Conservation (phyloP, 139 green algal genomes). For the Limnomonas spitsbergensis region DNA sequence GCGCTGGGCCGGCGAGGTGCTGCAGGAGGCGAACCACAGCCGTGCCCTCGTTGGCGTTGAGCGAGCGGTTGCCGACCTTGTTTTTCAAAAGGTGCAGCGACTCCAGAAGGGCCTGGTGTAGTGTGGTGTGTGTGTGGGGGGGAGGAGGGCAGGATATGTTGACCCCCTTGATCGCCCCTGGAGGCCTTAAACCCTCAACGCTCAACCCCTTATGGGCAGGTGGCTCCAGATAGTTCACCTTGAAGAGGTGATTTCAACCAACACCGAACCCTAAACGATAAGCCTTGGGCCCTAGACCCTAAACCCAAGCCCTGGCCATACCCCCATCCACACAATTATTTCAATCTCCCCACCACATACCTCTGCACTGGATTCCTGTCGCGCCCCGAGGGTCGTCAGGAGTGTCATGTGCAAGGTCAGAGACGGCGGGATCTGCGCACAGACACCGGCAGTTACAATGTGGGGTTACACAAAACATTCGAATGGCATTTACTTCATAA, state of each 20-base stretch:
- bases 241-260: too few species aligned
- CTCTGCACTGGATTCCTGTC: too few species aligned
- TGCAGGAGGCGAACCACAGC: conserved; percentile 48
- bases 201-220: too few species aligned
- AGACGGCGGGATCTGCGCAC: conserved; percentile 17
- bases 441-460: neutral
- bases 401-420: conserved; percentile 38
- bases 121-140: too few species aligned
- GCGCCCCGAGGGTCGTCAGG: conserved; percentile 50
- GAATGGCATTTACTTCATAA: neutral
- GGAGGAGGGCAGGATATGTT: neutral
- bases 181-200: too few species aligned
- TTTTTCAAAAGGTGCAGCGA: conserved; percentile 26
- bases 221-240: too few species aligned
- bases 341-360: too few species aligned
- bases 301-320: too few species aligned
- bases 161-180: too few species aligned
- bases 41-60: conserved; percentile 57
- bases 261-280: too few species aligned
- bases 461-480: neutral
- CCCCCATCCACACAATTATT: too few species aligned
- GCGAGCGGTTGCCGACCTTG: neutral
- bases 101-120: conserved; percentile 22
- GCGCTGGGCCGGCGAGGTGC: conserved; percentile 9
- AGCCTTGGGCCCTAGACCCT: too few species aligned